Conservation (phyloP, 257 asterid species). For the Solanum sitiens region DNA sequence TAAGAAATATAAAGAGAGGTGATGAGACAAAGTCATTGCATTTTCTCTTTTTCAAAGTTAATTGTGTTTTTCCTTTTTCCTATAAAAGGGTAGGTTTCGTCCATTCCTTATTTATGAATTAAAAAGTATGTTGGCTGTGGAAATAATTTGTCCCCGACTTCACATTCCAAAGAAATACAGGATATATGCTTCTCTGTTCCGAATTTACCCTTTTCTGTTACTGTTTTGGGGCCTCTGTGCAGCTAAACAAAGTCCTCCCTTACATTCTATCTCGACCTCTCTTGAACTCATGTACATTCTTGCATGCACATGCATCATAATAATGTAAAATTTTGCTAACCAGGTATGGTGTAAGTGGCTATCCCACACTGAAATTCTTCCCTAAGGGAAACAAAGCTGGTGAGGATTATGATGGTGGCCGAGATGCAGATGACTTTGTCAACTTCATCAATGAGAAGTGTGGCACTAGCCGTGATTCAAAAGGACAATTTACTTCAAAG, state of each 20-base stretch:
- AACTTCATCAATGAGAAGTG: conserved; percentile 75
- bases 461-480: conserved; percentile 81
- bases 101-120: neutral
- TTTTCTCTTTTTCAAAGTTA: neutral
- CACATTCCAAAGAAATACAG: neutral
- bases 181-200: neutral
- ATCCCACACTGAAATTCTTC: conserved; percentile 73
- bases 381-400: conserved; percentile 93
- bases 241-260: neutral
- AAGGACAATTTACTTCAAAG: conserved; percentile 70
- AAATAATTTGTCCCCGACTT: neutral
- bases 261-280: neutral
- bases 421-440: conserved; percentile 59
- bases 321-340: neutral
- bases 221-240: neutral
- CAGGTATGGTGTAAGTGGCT: conserved; percentile 57
- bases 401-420: conserved; percentile 80
- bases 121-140: neutral
- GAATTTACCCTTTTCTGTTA: neutral
- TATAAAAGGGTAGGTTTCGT: neutral
- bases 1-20: neutral
- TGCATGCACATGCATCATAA: neutral
- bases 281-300: neutral
- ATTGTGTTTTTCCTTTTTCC: neutral
- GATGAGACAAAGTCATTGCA: neutral